Base-by-base conservation (phyloP, 2,329 filamentous ascomycete genomes). In the Ascochyta fabae region DNA sequence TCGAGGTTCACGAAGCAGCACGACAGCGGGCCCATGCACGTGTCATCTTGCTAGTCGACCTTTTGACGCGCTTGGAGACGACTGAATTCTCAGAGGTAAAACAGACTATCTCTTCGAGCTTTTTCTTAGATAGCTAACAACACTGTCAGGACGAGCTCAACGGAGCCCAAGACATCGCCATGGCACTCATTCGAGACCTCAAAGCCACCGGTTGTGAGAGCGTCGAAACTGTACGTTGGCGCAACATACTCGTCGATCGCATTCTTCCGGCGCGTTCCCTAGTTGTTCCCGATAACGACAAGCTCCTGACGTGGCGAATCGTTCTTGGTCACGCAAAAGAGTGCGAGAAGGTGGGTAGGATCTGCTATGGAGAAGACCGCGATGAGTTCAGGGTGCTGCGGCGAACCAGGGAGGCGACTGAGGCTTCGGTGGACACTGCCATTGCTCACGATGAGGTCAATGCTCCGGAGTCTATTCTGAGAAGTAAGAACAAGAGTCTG, bases 211-310 rank as follows among this genome's bases (percentile, higher is more conserved):
- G 51, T 8, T 59, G 57, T 27, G 43, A 40, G 12, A 43, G n/a
- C 4, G 29, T 38, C 3, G 62, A 62, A 26, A 24, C 39, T 1
- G 48, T 59, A 4, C 53, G 60, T 42, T 65, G 62, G 60, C 47
- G 51, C 48, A 56, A 54, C 15, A 39, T 47, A 7, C 59, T 65
- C 15, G 47, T 60, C 24, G 53, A 59, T 16, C 52, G 50, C 10
- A 31, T 64, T 4, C 38, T 57, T 33, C 57, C 61, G 6, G 51
- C 44, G 8, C 49, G 49, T 19, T 27, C 48, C 16, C 27, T 34
- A 15, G 16, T 44, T 2, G 24, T 48, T 1, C 12, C 52, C 3
- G 22, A 36, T 4, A 16, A 19, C 3, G 38, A 49, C 4, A 36
- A n/a, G 22, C 23, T 48, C 15, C 12, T 39, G 3, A 22, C 31